Evolutionary conservation across 306 rosid species (phyloP).

Genomic region (Hippophae rhamnoides): DNA sequence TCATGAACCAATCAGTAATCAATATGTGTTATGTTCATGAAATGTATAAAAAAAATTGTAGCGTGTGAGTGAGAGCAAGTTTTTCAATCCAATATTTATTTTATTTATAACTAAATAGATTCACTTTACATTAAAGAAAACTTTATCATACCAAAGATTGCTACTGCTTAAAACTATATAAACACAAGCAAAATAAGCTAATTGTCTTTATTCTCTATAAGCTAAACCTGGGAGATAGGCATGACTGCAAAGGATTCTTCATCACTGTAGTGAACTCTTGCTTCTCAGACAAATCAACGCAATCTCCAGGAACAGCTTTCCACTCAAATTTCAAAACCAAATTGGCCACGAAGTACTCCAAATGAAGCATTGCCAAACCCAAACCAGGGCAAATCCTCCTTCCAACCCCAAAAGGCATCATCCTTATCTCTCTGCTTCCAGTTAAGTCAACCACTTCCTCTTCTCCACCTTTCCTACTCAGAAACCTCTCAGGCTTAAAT

Average conservation of each 20-base stretch:
- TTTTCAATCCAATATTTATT: no score
- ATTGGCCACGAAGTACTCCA: slow-evolving; percentile 31
- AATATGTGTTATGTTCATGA: no score
- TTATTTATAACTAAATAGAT: no score
- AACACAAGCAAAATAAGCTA: no score
- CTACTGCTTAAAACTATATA: no score
- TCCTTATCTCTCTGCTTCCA: slow-evolving; percentile 19
- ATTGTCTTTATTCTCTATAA: no score
- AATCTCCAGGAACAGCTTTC: slow-evolving; percentile 1
- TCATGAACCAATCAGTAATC: no score
- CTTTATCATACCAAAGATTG: no score
- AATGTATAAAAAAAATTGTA: no score
- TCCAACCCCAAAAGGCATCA: slow-evolving; percentile 33
- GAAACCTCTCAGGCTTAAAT: slow-evolving; percentile 26
- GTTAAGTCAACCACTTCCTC: slow-evolving; percentile 8
- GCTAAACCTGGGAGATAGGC: slow-evolving; percentile 2
- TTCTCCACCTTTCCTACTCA: not conserved
- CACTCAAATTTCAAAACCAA: slow-evolving; percentile 24
- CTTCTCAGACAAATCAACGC: slow-evolving; percentile 18
- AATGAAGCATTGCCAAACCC: slow-evolving; percentile 20
- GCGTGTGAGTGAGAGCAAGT: no score
- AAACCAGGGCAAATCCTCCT: slow-evolving; percentile 22
- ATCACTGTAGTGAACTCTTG: slow-evolving; percentile 26
- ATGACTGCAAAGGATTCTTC: slow-evolving; percentile 25
- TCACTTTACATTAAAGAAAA: no score